Base-by-base conservation (phyloP, 306 rosid genomes). In the Benincasa hispida region DNA sequence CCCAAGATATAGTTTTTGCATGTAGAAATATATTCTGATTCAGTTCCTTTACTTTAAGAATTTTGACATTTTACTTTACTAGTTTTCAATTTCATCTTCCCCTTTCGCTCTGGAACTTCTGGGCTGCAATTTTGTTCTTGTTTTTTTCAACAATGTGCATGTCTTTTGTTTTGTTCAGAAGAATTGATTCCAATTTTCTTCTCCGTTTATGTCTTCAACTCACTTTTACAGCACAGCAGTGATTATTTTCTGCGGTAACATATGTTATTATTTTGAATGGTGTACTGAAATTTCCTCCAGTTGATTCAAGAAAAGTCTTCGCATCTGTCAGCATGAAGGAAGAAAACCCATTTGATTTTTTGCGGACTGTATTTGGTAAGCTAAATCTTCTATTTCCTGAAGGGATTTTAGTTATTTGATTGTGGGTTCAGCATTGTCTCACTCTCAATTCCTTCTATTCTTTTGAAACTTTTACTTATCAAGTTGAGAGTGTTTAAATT, bases 311-410 rank as follows among this genome's bases (percentile, higher is more conserved):
- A 67, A 90, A 91, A 81, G 41, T 87, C 59, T 91, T 93, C 84
- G 97, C 98, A 76, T 89, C 96, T 17, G 82, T 83, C 82, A 86
- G 81, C 84, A 81, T 79, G 74, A 89, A 88, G 82, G 89, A 89
- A 32, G 89, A 90, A 77, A 91, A 87, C 42, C 96, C 94, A 15
- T 91, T 93, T 79, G 91, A 91, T 76, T 91, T 93, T 87, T 69
- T 91, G 27, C 98, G 97, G 39, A 87, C 89, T 81, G 81, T 93
- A 32, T 79, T 93, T 76, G 98, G 98, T 89, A 87, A 22, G 86
- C 58, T 47, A 5, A 35, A 81, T 28, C n/a, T 62, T 39, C 75
- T 47, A 51, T 35, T 66, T 41, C 62, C 45, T 15, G 15, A 25
- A 59, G 32, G 22, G 25, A 48, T 72, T 70, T 24, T 35, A 24